Percentiles rank a stretch among this genome's conserved stretches.
Evolutionary conservation across 345 rosid genomes (phyloP).

Genomic region (Raphanus sativus): DNA sequence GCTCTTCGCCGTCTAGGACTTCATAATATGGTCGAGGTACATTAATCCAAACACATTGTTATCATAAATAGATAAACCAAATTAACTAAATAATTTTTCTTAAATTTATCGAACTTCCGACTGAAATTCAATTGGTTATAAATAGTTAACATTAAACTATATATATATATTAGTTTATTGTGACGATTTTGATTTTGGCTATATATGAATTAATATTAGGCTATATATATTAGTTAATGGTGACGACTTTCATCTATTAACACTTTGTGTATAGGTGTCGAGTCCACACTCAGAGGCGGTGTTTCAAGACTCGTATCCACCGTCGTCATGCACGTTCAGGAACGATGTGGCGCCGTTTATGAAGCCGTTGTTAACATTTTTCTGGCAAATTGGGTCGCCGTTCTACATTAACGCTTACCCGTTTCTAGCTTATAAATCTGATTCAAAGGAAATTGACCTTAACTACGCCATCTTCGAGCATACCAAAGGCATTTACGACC

Average conservation of each 20-base stretch:
- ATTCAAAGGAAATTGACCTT: constrained; percentile 63
- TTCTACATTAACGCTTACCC: constrained; percentile 92
- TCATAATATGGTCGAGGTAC: constrained; percentile 38
- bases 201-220: no score
- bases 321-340: constrained; percentile 74
- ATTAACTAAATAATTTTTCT: no score
- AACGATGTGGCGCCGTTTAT: constrained; percentile 66
- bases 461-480: constrained; percentile 76
- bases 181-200: not conserved
- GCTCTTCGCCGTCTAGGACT: constrained; percentile 61
- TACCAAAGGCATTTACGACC: constrained; percentile 57
- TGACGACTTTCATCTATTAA: no score
- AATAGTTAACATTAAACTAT: not conserved
- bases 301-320: constrained; percentile 76
- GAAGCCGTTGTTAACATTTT: constrained; percentile 67
- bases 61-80: not conserved
- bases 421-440: constrained; percentile 83
- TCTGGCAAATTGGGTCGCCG: constrained; percentile 56
- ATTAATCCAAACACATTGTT: not conserved
- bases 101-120: no score
- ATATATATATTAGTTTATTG: no score
- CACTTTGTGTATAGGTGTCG: constrained; percentile 44
- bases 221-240: no score
- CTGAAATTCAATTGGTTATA: not conserved
- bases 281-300: constrained; percentile 94